Base-by-base conservation (phyloP, 768 basidiomycete species). In the Dendrothele bispora region DNA sequence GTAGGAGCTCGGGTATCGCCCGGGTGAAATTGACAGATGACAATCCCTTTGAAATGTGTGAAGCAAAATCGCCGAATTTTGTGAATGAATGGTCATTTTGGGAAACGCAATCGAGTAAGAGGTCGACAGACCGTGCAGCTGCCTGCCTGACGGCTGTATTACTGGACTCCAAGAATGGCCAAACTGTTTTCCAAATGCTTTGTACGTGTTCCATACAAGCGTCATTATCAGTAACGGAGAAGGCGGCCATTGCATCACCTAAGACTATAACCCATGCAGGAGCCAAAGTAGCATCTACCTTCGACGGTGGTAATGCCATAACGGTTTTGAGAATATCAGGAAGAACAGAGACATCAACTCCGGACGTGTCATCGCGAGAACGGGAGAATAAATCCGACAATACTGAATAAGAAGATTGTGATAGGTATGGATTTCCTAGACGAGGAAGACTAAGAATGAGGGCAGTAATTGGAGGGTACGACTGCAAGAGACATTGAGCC, bases 401-500 rank as follows among this genome's bases (percentile, higher is more conserved):
- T 39, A 95, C 78, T 30, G 88, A 84, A 63, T 95, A 98, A 25
- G 89, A 77, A 12, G 90, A 83, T 64, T 94, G 86, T 1, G 95
- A 88, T 35, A 99, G 78, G 64, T 94, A 97, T 18, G 88, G 81
- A 56, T 91, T 93, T 30, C 88, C 89, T 7, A 95, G 76, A 47
- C 91, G 86, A 17, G 95, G 93, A 26, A 98, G 81, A 20, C 79
- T 72, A 5, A 98, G 82, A 22, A 98, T 80, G 18, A 82, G 70
- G 17, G 78, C 74, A 18, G 84, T 84, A 41, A 97, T 79, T 4
- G 73, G 53, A 10, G 90, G 79, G 27, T 95, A 75, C 28, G 82
- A 76, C 94, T 98, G 18, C 20, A n/a, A 29, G 47, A 27, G 26
- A 27, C 35, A 41, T 51, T 56, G 46, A n/a, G n/a, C n/a, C n/a